Evolutionary conservation across 106 monocot genomes (phyloP).

Genomic region (Iris macrosiphon): DNA sequence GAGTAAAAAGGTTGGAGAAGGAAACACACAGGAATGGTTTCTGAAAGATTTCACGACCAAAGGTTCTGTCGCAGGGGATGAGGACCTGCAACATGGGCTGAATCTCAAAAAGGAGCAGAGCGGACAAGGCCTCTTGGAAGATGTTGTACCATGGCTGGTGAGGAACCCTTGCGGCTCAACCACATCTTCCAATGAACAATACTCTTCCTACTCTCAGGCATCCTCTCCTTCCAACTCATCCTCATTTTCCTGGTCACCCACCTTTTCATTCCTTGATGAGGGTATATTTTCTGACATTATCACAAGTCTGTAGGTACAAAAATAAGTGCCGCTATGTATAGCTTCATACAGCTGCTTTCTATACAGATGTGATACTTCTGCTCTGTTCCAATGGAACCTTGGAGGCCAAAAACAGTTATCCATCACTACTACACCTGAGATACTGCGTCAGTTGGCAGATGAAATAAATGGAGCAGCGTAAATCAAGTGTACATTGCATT

Average conservation of each 20-base stretch:
- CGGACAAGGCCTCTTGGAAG: constrained; percentile 83
- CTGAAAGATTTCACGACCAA: constrained; percentile 6
- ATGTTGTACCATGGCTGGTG: constrained; percentile 74
- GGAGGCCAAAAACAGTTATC: too few relatives aligned
- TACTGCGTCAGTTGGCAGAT: too few relatives aligned
- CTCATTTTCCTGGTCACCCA: constrained; percentile 52
- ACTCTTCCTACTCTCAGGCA: constrained; percentile 16
- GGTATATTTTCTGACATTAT: constrained; percentile 45
- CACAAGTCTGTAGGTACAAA: background rate
- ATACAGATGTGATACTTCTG: background rate
- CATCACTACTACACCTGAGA: too few relatives aligned
- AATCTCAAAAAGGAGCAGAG: background rate
- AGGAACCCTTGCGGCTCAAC: constrained; percentile 44
- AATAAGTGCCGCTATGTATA: background rate
- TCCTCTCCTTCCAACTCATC: constrained; percentile 52
- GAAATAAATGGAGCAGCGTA: background rate
- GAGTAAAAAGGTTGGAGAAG: background rate
- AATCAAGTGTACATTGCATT: constrained; percentile 3
- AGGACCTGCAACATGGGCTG: background rate
- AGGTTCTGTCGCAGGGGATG: background rate
- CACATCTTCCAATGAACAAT: constrained; percentile 9
- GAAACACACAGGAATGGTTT: background rate
- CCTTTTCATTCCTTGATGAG: constrained; percentile 33
- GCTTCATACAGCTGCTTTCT: background rate
- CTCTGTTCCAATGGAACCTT: too few relatives aligned